A percentile compares a stretch with the other conserved stretches of the same genome.
Evolutionary conservation across 352 stramenopile genomes (phyloP).

Genomic region (Globisporangium orthogonon): DNA sequence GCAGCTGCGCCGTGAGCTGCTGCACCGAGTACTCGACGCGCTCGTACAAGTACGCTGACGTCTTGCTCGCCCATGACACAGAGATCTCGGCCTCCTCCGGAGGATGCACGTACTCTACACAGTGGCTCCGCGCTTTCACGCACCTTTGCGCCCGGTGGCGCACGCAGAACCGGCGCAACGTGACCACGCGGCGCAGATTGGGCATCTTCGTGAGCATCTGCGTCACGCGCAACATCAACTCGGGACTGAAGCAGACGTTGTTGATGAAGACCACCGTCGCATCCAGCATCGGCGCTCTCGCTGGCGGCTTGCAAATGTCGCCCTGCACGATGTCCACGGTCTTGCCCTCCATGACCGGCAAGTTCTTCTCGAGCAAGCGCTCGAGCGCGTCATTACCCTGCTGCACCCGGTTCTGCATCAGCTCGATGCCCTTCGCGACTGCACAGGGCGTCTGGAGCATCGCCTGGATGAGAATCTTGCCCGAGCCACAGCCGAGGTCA

Average conservation of each 20-base stretch:
- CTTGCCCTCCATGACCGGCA: constrained; percentile 42
- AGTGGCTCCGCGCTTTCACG: constrained; percentile 40
- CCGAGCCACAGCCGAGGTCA: constrained; percentile 74
- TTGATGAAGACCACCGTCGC: constrained; percentile 86
- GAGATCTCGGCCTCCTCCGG: constrained; percentile 59
- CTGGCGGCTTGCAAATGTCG: constrained; percentile 63
- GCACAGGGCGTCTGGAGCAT: constrained; percentile 63
- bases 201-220: constrained; percentile 53
- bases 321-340: constrained; percentile 59
- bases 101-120: constrained; percentile 65
- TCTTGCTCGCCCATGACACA: constrained; percentile 78
- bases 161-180: constrained; percentile 75
- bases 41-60: constrained; percentile 72
- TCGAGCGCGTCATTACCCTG: constrained; percentile 51
- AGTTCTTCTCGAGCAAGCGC: constrained; percentile 30
- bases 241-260: constrained; percentile 77
- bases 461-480: constrained; percentile 75
- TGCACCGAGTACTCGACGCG: constrained; percentile 36
- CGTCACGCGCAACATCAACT: constrained; percentile 69
- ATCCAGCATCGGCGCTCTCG: constrained; percentile 46
- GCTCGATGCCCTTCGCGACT: constrained; percentile 68
- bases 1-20: constrained; percentile 30
- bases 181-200: constrained; percentile 62
- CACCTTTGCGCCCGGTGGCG: constrained; percentile 67
- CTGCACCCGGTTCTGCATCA: constrained; percentile 79